Base-by-base conservation (phyloP, 2,329 filamentous ascomycete species). In the Botryotinia narcissicola region DNA sequence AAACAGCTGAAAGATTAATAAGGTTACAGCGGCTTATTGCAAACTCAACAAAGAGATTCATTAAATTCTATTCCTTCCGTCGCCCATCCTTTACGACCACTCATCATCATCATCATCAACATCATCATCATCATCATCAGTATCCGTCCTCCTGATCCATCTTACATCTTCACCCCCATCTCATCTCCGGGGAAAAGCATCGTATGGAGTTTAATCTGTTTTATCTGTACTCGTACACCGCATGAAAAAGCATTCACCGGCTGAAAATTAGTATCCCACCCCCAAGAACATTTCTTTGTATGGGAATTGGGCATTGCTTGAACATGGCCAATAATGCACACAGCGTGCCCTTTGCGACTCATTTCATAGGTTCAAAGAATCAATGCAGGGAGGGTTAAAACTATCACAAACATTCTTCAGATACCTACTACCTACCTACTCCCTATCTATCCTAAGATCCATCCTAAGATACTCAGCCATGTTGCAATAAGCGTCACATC, bases 401-500 rank as follows among this genome's bases (percentile, higher is more conserved):
- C 25, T 29, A 16, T 29, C 46, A n/a, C 35, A 5, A 51, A 37
- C 64, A 67, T 67, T 54, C 64, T 54, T 54, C 22, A n/a, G 14
- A 22, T 18, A 40, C 37, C 37, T 37, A 37, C 37, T 9, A 9
- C 1, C 37, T 40, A 40, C 37, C 9, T 37, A 10, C 37, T 37
- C 8, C 9, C 37, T 37, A 16, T 16, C 42, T 7, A 46, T 46
- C 18, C 42, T 8, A 18, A 44, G 42, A 46, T 46, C 42, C 16
- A 25, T n/a, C 8, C 46, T 10, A 35, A 35, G 18, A 16, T 18
- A 12, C 44, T 67, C 46, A 37, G 44, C 44, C 63, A 32, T 66
- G 40, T n/a, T 54, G 64, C 48, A n/a, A 68, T 42, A 14, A 68
- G 46, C 46, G n/a, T 54, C 46, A 5, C 46, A 67, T 67, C 64